Conservation (phyloP, 768 basidiomycete species). For the Pilatotrama ljubarskyi region DNA sequence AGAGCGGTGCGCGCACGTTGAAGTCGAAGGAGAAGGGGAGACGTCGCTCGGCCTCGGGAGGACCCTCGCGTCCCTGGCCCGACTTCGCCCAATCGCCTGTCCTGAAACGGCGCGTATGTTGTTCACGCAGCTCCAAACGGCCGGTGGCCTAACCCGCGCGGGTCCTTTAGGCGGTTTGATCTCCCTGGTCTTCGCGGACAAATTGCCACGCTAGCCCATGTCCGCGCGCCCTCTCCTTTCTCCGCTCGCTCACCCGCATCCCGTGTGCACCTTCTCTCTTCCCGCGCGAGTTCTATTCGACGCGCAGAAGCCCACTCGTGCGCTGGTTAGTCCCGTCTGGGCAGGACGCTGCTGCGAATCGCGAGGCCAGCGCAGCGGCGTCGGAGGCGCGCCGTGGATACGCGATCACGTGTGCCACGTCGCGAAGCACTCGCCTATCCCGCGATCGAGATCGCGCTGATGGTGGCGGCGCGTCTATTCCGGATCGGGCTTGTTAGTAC, state of each 20-base stretch:
- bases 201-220: constrained; percentile 4
- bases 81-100: neutral
- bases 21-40: constrained; percentile 10
- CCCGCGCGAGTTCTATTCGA: neutral
- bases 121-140: constrained; percentile 13
- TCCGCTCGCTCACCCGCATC: neutral
- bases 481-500: neutral
- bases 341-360: neutral
- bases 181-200: constrained; percentile 6
- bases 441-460: constrained; percentile 13
- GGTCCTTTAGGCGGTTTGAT: constrained; percentile 20
- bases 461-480: neutral
- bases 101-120: constrained; percentile 8
- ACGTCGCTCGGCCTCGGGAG: neutral
- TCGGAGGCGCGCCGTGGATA: constrained; percentile 3
- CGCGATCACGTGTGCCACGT: constrained; percentile 18
- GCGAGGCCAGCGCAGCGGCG: neutral
- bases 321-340: neutral
- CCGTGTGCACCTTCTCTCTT: neutral
- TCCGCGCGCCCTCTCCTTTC: neutral
- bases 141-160: constrained; percentile 4
- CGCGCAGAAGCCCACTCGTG: neutral
- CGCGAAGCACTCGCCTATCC: constrained; percentile 13
- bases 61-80: constrained; percentile 2
- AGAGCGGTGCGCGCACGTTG: constrained; percentile 5